phyloP scores from a whole-genome alignment of 257 asterid genomes.

The Solanum neorickii region DNA sequence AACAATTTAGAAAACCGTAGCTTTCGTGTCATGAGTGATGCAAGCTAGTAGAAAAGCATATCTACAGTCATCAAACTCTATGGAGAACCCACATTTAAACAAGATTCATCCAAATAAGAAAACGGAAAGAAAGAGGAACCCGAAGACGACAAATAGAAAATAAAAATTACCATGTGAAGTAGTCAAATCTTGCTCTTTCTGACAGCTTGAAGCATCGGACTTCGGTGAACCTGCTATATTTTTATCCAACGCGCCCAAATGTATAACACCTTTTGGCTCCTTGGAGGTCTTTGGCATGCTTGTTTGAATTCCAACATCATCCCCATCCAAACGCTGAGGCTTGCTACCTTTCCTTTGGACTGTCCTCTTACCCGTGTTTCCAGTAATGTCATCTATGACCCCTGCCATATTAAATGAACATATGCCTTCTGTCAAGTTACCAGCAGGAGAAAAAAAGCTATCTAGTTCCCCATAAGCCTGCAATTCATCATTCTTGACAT shows the following conservation, averaged over 20 bases:
- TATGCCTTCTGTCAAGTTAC: slow-evolving; percentile 37
- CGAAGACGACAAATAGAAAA: not conserved
- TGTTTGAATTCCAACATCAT: slow-evolving; percentile 35
- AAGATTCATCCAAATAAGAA: not conserved
- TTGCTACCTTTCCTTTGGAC: slow-evolving; percentile 55
- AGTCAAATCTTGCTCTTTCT: slow-evolving; percentile 41
- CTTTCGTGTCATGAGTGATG: not conserved
- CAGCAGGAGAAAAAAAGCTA: slow-evolving; percentile 42
- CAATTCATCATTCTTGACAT: slow-evolving; percentile 25
- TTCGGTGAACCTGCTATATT: slow-evolving; percentile 39
- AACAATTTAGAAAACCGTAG: not conserved
- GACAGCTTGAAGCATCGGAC: slow-evolving; percentile 52
- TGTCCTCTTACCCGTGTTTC: slow-evolving; percentile 29
- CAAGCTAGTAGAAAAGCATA: not conserved
- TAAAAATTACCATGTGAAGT: slow-evolving; percentile 46
- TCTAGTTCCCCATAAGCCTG: slow-evolving; percentile 34
- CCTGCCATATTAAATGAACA: slow-evolving; percentile 33
- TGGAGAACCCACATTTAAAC: not conserved
- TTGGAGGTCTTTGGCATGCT: slow-evolving; percentile 34
- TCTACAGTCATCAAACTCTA: not conserved
- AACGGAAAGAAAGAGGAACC: not conserved
- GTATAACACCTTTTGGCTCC: slow-evolving; percentile 85
- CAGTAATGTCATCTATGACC: slow-evolving; percentile 38
- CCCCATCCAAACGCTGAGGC: slow-evolving; percentile 27
- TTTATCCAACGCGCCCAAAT: slow-evolving; percentile 68